phyloP scores from a whole-genome alignment of 1,284 basidiomycete species.

The Sanghuangporus baumii region DNA sequence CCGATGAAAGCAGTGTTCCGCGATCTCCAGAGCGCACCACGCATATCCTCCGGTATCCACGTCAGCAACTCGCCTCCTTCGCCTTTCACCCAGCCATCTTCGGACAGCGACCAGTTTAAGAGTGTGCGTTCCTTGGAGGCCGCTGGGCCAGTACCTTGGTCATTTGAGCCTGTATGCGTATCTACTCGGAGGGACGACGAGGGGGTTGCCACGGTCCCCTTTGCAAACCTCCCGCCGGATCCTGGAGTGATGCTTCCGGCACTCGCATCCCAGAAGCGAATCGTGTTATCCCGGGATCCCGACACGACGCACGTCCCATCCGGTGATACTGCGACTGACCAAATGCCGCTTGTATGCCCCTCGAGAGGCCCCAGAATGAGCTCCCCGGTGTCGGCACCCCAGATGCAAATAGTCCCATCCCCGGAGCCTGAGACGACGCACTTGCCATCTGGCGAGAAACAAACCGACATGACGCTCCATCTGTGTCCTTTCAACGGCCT shows the following conservation, averaged over 20 bases:
- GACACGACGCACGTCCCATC: conserved; percentile 23
- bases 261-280: conserved; percentile 88
- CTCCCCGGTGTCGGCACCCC: conserved; percentile 8
- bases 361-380: conserved; percentile 24
- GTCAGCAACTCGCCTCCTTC: background rate
- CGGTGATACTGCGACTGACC: conserved; percentile 36
- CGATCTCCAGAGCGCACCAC: background rate
- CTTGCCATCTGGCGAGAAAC: conserved; percentile 10
- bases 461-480: background rate
- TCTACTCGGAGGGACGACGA: background rate
- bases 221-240: conserved; percentile 1
- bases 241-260: conserved; percentile 27
- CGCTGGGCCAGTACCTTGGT: background rate
- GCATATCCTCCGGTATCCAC: background rate
- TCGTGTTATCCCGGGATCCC: conserved; percentile 75
- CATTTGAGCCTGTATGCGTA: too few species aligned
- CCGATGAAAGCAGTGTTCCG: background rate
- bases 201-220: conserved; percentile 3
- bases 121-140: background rate
- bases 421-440: conserved; percentile 2
- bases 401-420: background rate
- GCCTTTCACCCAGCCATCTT: background rate
- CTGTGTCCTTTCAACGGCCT: background rate
- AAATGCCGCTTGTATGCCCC: conserved; percentile 38
- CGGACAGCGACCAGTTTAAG: background rate